phyloP scores from a whole-genome alignment of 768 basidiomycete species.

The Suillus bovinus region DNA sequence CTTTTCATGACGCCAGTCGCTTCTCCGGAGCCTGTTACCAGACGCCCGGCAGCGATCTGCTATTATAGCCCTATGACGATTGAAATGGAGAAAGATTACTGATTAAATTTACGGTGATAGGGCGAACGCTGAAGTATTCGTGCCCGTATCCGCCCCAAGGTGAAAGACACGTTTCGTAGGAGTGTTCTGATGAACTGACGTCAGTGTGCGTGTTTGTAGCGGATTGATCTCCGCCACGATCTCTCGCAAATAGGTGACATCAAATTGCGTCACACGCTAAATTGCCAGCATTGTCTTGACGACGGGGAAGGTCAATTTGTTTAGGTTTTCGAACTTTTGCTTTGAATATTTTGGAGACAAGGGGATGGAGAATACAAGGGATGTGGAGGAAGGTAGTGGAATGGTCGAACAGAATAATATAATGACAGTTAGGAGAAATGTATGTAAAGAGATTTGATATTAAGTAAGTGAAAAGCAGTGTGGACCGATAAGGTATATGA shows the following conservation, averaged over 20 bases:
- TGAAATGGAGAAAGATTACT: conserved; percentile 25
- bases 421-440: conserved; percentile 10
- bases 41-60: neutral
- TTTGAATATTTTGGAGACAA: neutral
- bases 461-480: conserved; percentile 6
- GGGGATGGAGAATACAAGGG: too few species aligned
- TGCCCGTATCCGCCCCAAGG: conserved; percentile 86
- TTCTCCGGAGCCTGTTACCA: conserved; percentile 10
- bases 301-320: conserved; percentile 17
- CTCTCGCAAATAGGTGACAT: conserved; percentile 31
- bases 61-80: conserved; percentile 17
- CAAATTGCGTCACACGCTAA: conserved; percentile 29
- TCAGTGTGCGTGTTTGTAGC: conserved; percentile 35
- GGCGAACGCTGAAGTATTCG: conserved; percentile 81
- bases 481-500: conserved; percentile 10
- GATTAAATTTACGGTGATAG: conserved; percentile 43
- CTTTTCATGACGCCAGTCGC: conserved; percentile 3
- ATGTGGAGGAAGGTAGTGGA: neutral
- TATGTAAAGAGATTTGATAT: conserved; percentile 1
- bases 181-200: conserved; percentile 22
- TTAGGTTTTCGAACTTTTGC: neutral
- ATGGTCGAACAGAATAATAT: neutral
- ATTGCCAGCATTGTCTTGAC: conserved; percentile 32
- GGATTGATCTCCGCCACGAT: conserved; percentile 65
- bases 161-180: conserved; percentile 36